phyloP scores from a whole-genome alignment of 495 filamentous ascomycete species.

The Parathielavia appendiculata region DNA sequence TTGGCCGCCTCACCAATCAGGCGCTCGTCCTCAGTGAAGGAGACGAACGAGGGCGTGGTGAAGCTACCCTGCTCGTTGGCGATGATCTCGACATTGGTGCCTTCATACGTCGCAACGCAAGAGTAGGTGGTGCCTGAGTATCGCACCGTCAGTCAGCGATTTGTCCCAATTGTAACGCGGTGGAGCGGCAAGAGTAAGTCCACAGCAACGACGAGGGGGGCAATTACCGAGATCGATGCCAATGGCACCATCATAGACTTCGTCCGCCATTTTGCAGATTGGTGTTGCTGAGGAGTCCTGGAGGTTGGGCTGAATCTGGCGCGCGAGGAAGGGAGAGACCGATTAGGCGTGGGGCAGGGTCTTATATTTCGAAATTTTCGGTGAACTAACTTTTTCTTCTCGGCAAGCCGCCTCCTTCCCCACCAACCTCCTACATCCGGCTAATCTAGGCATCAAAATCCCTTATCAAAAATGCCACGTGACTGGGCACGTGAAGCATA shows the following conservation, averaged over 20 bases:
- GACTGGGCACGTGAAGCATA: conserved; percentile 11
- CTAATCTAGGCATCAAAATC: conserved; percentile 1
- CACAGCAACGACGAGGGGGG: conserved; percentile 15
- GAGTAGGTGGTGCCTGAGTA: conserved; percentile 94
- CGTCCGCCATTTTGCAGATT: conserved; percentile 63
- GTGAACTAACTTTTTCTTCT: conserved; percentile 32
- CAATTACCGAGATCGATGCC: conserved; percentile 95
- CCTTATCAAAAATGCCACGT: conserved; percentile 16
- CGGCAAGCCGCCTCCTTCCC: conserved; percentile 23
- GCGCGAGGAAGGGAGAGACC: conserved; percentile 21
- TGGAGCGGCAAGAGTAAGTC: neutral
- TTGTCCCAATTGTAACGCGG: conserved; percentile 10
- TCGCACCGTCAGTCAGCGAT: conserved; percentile 11
- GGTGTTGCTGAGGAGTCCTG: conserved; percentile 18
- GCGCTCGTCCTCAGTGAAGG: conserved; percentile 97
- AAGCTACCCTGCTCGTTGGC: conserved; percentile 99
- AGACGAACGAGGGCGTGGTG: conserved; percentile 96
- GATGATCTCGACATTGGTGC: conserved; percentile 98
- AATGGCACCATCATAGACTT: conserved; percentile 98
- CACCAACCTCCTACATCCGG: conserved; percentile 20
- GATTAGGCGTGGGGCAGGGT: conserved; percentile 34
- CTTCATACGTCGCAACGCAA: conserved; percentile 98
- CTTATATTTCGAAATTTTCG: conserved; percentile 33
- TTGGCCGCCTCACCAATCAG: conserved; percentile 98
- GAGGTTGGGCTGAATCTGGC: conserved; percentile 28